Percentiles rank a stretch among this genome's conserved stretches.
phyloP scores from a whole-genome alignment of 2,329 filamentous ascomycete genomes.

The Hymenoscyphus salicellus region DNA sequence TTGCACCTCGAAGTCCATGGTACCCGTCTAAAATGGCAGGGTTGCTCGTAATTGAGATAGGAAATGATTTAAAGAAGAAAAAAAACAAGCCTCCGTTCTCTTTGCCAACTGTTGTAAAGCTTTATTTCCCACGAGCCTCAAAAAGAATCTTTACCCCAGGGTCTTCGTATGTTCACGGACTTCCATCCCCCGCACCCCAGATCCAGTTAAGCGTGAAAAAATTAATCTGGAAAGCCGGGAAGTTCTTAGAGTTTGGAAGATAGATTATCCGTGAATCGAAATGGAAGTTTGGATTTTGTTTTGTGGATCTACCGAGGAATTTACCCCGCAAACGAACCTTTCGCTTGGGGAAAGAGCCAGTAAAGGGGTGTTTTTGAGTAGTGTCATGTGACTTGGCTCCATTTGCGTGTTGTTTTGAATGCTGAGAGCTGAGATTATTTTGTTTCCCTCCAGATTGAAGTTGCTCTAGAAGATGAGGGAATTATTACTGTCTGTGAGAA shows the following conservation, averaged over 20 bases:
- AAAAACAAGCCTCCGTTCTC: background rate
- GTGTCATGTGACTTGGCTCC: background rate
- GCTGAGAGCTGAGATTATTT: too few relatives aligned
- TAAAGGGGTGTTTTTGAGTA: background rate
- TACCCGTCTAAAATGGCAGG: background rate
- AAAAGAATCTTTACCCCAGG: background rate
- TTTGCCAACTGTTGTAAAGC: background rate
- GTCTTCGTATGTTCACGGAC: background rate
- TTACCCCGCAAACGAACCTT: background rate
- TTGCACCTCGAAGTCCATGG: background rate
- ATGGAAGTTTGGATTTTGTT: background rate
- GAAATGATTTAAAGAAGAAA: background rate
- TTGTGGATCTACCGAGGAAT: background rate
- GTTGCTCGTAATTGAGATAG: background rate
- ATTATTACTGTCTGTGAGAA: background rate
- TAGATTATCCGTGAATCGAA: slow-evolving; percentile 1
- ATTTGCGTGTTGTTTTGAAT: background rate
- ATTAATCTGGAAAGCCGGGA: background rate
- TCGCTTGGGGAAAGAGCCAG: background rate
- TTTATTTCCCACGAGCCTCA: too few relatives aligned
- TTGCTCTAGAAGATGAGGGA: background rate
- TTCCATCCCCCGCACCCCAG: background rate
- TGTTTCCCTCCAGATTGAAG: background rate
- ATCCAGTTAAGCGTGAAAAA: background rate
- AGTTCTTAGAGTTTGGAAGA: background rate